Evolutionary conservation across 352 stramenopile species (phyloP), one percentile per base, ranked within the genome.

Genomic region (Phytophthora podocarpi): DNA sequence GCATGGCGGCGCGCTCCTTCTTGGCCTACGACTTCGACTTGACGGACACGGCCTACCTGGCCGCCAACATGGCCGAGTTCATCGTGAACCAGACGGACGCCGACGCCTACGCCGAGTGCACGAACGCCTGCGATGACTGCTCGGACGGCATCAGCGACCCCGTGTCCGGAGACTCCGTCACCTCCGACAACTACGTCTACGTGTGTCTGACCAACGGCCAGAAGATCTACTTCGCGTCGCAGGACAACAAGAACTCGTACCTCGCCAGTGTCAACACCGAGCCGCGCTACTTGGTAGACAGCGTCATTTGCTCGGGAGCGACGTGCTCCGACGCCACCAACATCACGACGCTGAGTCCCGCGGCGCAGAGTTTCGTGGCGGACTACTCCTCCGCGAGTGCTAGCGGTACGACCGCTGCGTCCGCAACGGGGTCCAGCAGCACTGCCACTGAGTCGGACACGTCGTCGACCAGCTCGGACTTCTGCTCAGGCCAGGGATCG

Each of bases 211-310:
- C 53, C 9, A 89, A 89, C 32, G 85, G 80, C 49, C 85, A 95
- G 68, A 95, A 93, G 72, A 80, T 95, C 50, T 95, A 92, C 72
- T 95, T 95, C 53, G 74, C 80, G 24, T 91, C 83, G 18, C 72
- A 89, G 46, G 60, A 55, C 21, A 89, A 70, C 50, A 89, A 88
- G 67, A 77, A 80, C 42, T 45, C 71, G 57, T 95, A 92, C 68
- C 54, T 91, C 9, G 56, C 40, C 36, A 84, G 75, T 28, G 74
- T 93, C 24, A 87, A 86, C 61, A 64, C 73, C 18, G 27, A 72
- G 45, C 71, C 74, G 7, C 78, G 83, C 23, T 73, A 84, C 27
- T 48, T 75, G 13, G 85, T 95, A 4, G 54, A 79, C 18, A 76
- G 60, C 28, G 67, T 81, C 27, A 80, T 87, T 49, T 95, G 85